phyloP scores from a whole-genome alignment of 495 filamentous ascomycete species.

The Hypomontagnella submonticulosa region DNA sequence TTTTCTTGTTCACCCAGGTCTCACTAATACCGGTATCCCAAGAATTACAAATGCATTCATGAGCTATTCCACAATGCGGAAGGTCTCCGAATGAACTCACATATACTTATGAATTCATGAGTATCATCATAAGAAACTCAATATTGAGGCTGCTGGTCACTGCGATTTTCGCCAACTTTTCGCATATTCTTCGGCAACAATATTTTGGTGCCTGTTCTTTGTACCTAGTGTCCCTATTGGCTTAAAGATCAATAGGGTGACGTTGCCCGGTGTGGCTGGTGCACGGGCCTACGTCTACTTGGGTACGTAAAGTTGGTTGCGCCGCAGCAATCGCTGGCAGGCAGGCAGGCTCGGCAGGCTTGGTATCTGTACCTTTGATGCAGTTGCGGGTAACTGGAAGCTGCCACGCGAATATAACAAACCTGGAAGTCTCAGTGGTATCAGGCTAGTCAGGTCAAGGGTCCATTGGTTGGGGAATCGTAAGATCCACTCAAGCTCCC shows the following conservation, averaged over 20 bases:
- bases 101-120: too few species aligned
- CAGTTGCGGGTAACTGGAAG: background rate
- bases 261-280: slow-evolving; percentile 35
- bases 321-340: slow-evolving; percentile 17
- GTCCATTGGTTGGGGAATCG: slow-evolving; percentile 6
- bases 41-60: too few species aligned
- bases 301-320: slow-evolving; percentile 26
- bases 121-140: too few species aligned
- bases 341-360: slow-evolving; percentile 4
- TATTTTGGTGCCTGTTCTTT: background rate
- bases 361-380: too few species aligned
- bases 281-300: background rate
- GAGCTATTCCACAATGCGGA: too few species aligned
- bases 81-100: too few species aligned
- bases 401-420: slow-evolving; percentile 6
- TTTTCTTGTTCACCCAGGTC: too few species aligned
- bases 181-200: too few species aligned
- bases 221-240: slow-evolving; percentile 22
- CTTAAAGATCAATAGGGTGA: slow-evolving; percentile 11
- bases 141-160: too few species aligned
- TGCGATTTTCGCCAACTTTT: too few species aligned
- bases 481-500: slow-evolving; percentile 27
- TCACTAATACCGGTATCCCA: too few species aligned
- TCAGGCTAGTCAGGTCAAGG: background rate
- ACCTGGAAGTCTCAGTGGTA: too few species aligned